A percentile compares a stretch with the other conserved stretches of the same genome.
Evolutionary conservation across 2,329 filamentous ascomycete genomes (phyloP).

Genomic region (Rutstroemia sp.): DNA sequence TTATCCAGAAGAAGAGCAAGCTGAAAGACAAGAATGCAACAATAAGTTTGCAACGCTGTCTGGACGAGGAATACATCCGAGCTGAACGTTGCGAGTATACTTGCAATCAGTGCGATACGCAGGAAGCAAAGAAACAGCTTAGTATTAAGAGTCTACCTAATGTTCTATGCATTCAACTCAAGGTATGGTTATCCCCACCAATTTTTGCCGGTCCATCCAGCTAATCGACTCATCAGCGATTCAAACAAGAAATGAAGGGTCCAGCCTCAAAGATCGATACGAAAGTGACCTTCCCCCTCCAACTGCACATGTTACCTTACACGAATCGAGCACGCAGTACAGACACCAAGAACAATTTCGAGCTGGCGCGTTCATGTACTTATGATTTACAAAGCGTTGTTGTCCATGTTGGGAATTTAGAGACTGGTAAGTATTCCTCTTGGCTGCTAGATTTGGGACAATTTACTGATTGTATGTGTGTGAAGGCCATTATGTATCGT

Average conservation of each 20-base stretch:
- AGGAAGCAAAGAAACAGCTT: conserved; percentile 77
- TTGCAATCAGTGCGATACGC: conserved; percentile 71
- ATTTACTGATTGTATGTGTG: neutral
- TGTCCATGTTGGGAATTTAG: conserved; percentile 87
- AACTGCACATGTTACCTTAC: conserved; percentile 86
- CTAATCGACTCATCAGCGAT: conserved; percentile 38
- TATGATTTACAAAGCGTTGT: conserved; percentile 88
- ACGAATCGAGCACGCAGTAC: conserved; percentile 57
- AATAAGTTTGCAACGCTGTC: conserved; percentile 61
- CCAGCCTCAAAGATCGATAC: conserved; percentile 83
- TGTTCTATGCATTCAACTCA: conserved; percentile 85
- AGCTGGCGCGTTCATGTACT: conserved; percentile 58
- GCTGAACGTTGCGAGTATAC: conserved; percentile 85
- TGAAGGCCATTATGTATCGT: neutral
- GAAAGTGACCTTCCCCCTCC: conserved; percentile 75
- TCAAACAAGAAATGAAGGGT: conserved; percentile 67
- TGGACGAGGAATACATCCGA: conserved; percentile 80
- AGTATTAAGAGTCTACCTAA: conserved; percentile 81
- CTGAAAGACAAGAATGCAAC: conserved; percentile 33
- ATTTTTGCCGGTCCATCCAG: neutral
- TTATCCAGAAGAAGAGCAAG: conserved; percentile 57
- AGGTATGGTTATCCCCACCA: conserved; percentile 44
- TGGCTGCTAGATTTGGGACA: too few species aligned
- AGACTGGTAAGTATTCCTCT: conserved; percentile 48
- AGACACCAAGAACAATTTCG: conserved; percentile 43